A percentile compares a stretch with the other conserved stretches of the same genome.
Conservation (phyloP, 805 yeast species). For the Zygotorulaspora florentina region DNA sequence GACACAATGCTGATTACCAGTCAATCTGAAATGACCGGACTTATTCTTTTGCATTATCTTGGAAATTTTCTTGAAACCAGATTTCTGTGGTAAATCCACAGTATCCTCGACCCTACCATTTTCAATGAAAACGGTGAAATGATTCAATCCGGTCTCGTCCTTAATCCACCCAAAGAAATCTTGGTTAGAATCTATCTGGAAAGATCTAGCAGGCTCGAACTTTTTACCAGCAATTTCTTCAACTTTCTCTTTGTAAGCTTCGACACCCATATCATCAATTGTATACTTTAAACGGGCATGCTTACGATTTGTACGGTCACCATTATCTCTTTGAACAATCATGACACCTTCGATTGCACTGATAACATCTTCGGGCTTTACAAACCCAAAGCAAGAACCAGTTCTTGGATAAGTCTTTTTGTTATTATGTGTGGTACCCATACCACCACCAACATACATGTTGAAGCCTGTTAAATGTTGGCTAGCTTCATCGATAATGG, state of each 20-base stretch:
- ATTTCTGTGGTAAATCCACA: slow-evolving; percentile 81
- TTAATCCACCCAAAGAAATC: slow-evolving; percentile 93
- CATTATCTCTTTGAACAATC: slow-evolving; percentile 90
- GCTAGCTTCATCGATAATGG: slow-evolving; percentile 66
- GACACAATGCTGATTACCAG: slow-evolving; percentile 92
- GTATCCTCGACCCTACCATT: slow-evolving; percentile 96
- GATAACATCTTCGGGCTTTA: slow-evolving; percentile 60
- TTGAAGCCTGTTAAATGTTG: slow-evolving; percentile 73
- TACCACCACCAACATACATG: slow-evolving; percentile 94
- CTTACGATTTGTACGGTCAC: slow-evolving; percentile 94
- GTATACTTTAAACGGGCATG: slow-evolving; percentile 98
- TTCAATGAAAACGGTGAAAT: slow-evolving; percentile 90
- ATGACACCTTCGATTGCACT: slow-evolving; percentile 84
- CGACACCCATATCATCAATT: slow-evolving; percentile 89
- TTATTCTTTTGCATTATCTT: slow-evolving; percentile 52
- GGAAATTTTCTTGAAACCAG: slow-evolving; percentile 80
- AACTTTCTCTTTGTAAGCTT: slow-evolving; percentile 69
- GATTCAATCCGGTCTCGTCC: slow-evolving; percentile 79
- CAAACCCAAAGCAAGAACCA: slow-evolving; percentile 82
- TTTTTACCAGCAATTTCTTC: slow-evolving; percentile 78
- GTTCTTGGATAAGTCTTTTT: slow-evolving; percentile 95
- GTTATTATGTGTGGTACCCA: slow-evolving; percentile 97
- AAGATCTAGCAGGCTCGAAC: slow-evolving; percentile 67
- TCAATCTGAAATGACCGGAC: slow-evolving; percentile 85
- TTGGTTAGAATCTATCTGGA: slow-evolving; percentile 77